These are phyloP conservation scores for Diaporthe batatas DNA, from an alignment of 2,329 filamentous ascomycete genomes.

Conservation along the genomic window DNA sequence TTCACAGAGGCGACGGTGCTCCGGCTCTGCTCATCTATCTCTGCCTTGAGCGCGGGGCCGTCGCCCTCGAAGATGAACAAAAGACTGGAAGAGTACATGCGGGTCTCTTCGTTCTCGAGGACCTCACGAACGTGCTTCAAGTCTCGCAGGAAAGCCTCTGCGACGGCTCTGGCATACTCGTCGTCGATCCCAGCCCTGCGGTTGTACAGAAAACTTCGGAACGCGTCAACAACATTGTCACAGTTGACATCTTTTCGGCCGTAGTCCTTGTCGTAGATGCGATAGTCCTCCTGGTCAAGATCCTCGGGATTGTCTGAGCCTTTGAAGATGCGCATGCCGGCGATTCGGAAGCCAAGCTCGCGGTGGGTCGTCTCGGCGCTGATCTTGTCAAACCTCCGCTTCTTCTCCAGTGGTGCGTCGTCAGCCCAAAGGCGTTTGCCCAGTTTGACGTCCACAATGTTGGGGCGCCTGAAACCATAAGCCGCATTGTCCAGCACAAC, in stretches of 20 bases:
- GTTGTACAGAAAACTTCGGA: conserved; percentile 71
- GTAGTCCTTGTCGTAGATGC: conserved; percentile 74
- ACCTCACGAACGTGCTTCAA: conserved; percentile 66
- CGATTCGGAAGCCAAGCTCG: conserved; percentile 72
- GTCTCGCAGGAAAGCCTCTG: conserved; percentile 66
- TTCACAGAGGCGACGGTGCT: conserved; percentile 67
- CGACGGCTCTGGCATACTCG: conserved; percentile 68
- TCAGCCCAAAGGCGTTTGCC: conserved; percentile 90
- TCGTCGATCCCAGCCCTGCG: conserved; percentile 69
- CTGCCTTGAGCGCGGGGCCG: conserved; percentile 64
- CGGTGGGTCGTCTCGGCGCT: conserved; percentile 70
- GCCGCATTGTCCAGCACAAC: conserved; percentile 90
- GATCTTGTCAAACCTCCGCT: conserved; percentile 71
- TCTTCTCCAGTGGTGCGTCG: conserved; percentile 71
- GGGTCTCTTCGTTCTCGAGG: conserved; percentile 68
- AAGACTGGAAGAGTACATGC: conserved; percentile 74
- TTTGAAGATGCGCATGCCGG: conserved; percentile 74
- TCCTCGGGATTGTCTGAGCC: conserved; percentile 65
- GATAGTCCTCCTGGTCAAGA: conserved; percentile 68
- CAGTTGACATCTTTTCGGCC: conserved; percentile 66
- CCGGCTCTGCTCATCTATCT: conserved; percentile 67
- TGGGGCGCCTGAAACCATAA: conserved; percentile 83
- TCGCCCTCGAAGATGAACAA: conserved; percentile 76
- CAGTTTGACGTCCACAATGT: conserved; percentile 94
- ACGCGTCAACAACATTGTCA: conserved; percentile 66